A percentile compares a stretch with the other conserved stretches of the same genome.
phyloP scores from a whole-genome alignment of 2,329 filamentous ascomycete genomes.

The Pseudogymnoascus sp. region DNA sequence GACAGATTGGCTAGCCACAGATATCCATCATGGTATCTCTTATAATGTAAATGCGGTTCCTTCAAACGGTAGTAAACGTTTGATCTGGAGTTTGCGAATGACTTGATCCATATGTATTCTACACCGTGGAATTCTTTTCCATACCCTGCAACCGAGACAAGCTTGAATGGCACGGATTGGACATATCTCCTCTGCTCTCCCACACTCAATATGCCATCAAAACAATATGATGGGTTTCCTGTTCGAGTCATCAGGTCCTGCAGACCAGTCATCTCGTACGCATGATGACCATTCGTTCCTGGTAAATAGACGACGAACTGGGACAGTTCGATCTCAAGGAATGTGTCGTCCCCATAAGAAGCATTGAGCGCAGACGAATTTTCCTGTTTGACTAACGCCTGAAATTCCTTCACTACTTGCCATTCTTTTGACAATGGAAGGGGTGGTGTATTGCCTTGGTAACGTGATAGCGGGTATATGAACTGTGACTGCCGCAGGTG shows the following conservation, averaged over 20 bases:
- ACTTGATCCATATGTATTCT: conserved; percentile 56
- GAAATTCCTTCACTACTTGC: conserved; percentile 9
- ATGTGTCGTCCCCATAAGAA: conserved; percentile 13
- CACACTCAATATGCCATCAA: conserved; percentile 51
- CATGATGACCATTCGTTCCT: conserved; percentile 26
- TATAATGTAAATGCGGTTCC: conserved; percentile 51
- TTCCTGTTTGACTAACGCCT: conserved; percentile 14
- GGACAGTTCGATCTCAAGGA: conserved; percentile 43
- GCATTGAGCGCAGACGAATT: conserved; percentile 7
- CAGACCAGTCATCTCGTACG: conserved; percentile 45
- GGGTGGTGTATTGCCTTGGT: conserved; percentile 18
- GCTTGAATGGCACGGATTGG: conserved; percentile 44
- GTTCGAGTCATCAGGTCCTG: conserved; percentile 40
- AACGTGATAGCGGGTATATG: conserved; percentile 23
- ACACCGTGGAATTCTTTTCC: conserved; percentile 41
- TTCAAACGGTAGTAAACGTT: conserved; percentile 57
- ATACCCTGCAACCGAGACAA: conserved; percentile 60
- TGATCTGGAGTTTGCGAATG: conserved; percentile 33
- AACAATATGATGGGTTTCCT: conserved; percentile 36
- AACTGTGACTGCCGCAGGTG: not conserved
- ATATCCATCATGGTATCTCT: conserved; percentile 53
- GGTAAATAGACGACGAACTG: conserved; percentile 50
- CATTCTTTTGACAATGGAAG: conserved; percentile 14
- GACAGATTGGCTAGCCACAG: conserved; percentile 62
- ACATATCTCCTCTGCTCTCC: conserved; percentile 41